Evolutionary conservation across 164 flowering plant genomes (phyloP).

Genomic region (Tinospora cordifolia): DNA sequence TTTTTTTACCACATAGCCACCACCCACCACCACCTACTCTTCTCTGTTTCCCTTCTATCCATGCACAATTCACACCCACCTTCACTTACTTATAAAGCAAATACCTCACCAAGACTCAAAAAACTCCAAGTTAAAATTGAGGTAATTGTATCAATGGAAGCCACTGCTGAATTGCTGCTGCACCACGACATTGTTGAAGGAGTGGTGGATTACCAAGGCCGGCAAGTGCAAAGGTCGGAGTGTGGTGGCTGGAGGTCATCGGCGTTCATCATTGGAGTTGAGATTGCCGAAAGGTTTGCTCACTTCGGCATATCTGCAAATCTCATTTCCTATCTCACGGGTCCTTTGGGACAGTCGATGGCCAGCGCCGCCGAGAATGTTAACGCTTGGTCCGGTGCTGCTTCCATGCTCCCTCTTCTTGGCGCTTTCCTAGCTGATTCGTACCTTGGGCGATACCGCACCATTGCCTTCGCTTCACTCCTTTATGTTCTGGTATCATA

Average conservation of each 20-base stretch:
- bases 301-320: constrained; percentile 46
- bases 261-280: constrained; percentile 49
- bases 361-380: constrained; percentile 33
- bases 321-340: constrained; percentile 46
- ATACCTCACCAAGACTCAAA: too few relatives aligned
- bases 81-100: too few relatives aligned
- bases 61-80: too few relatives aligned
- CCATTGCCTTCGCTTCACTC: constrained; percentile 23
- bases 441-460: constrained; percentile 27
- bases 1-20: too few relatives aligned
- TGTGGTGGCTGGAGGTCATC: constrained; percentile 62
- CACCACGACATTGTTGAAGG: constrained; percentile 20
- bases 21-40: too few relatives aligned
- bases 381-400: constrained; percentile 31
- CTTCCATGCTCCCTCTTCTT: constrained; percentile 27
- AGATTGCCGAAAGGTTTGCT: constrained; percentile 51
- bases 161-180: constrained; percentile 7
- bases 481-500: constrained; percentile 23
- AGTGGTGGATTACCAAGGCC: constrained; percentile 41
- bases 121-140: too few relatives aligned
- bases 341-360: constrained; percentile 30
- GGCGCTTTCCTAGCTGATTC: constrained; percentile 31
- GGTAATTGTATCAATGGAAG: background rate
- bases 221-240: constrained; percentile 22
- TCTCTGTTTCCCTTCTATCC: too few relatives aligned